phyloP scores from a whole-genome alignment of 805 yeast species.

The Candida suzukii region DNA sequence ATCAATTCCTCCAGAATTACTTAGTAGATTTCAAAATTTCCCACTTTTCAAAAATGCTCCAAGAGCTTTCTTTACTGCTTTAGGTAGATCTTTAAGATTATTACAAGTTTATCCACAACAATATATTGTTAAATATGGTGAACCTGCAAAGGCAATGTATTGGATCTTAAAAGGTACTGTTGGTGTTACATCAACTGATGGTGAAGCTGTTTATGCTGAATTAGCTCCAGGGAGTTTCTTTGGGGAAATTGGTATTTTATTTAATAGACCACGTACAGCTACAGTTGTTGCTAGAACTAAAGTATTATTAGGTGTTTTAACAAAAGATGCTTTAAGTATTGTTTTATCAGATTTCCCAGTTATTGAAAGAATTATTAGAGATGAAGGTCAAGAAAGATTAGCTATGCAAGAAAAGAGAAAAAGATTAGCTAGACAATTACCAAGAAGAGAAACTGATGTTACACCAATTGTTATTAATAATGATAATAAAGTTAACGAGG shows the following conservation, averaged over 20 bases:
- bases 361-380: slow-evolving; percentile 62
- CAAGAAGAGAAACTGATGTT: slow-evolving; percentile 9
- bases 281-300: slow-evolving; percentile 65
- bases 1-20: slow-evolving; percentile 45
- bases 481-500: too few species aligned
- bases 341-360: slow-evolving; percentile 58
- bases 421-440: slow-evolving; percentile 18
- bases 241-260: slow-evolving; percentile 74
- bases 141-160: slow-evolving; percentile 69
- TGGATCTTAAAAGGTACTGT: slow-evolving; percentile 76
- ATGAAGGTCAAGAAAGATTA: slow-evolving; percentile 73
- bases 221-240: slow-evolving; percentile 62
- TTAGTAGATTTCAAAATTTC: slow-evolving; percentile 47
- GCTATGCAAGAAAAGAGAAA: slow-evolving; percentile 63
- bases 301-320: slow-evolving; percentile 61
- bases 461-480: not conserved
- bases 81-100: slow-evolving; percentile 50
- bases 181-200: slow-evolving; percentile 71
- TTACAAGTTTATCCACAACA: slow-evolving; percentile 63
- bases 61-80: slow-evolving; percentile 49
- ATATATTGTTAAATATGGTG: slow-evolving; percentile 63
- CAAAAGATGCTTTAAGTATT: slow-evolving; percentile 51
- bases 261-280: slow-evolving; percentile 72
- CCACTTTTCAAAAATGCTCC: slow-evolving; percentile 67
- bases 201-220: slow-evolving; percentile 69